These are phyloP conservation scores for Capronia coronata DNA, from an alignment of 2,329 filamentous ascomycete species.

Conservation along the genomic window DNA sequence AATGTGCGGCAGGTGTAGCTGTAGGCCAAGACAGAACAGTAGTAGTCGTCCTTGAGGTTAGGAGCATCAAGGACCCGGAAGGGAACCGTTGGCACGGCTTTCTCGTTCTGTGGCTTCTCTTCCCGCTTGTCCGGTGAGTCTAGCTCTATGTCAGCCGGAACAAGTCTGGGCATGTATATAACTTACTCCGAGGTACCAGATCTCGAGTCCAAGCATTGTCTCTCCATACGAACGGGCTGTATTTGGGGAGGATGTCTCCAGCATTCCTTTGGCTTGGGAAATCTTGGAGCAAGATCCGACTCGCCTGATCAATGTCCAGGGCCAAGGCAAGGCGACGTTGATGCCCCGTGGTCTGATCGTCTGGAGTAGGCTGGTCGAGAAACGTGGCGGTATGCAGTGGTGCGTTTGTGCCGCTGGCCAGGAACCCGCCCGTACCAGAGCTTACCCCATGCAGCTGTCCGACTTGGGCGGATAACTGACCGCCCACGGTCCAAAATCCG, in stretches of 20 bases:
- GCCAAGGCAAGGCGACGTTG: conserved; percentile 71
- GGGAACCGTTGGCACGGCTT: conserved; percentile 61
- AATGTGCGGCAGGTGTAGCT: conserved; percentile 66
- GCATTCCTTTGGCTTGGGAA: background rate
- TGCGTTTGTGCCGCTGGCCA: conserved; percentile 67
- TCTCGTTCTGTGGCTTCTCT: conserved; percentile 24
- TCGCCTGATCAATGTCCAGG: conserved; percentile 66
- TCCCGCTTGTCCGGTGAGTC: background rate
- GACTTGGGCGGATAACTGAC: conserved; percentile 52
- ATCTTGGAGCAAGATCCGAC: conserved; percentile 53
- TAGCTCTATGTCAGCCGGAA: conserved; percentile 1
- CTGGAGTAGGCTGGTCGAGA: conserved; percentile 43
- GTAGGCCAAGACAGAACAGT: conserved; percentile 86
- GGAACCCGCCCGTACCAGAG: conserved; percentile 56
- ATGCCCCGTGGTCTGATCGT: conserved; percentile 62
- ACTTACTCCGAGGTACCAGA: conserved; percentile 34
- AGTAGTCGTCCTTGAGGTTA: conserved; percentile 86
- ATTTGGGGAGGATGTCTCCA: conserved; percentile 9
- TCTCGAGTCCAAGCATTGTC: conserved; percentile 36
- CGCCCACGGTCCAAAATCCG: conserved; percentile 70
- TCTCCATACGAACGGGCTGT: conserved; percentile 36
- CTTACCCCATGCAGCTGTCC: conserved; percentile 43
- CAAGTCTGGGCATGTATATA: background rate
- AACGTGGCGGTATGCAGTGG: conserved; percentile 56
- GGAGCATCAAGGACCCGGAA: conserved; percentile 89